Evolutionary conservation across 2,329 filamentous ascomycete genomes (phyloP).

Genomic region (Sarocladiaceae sp.): DNA sequence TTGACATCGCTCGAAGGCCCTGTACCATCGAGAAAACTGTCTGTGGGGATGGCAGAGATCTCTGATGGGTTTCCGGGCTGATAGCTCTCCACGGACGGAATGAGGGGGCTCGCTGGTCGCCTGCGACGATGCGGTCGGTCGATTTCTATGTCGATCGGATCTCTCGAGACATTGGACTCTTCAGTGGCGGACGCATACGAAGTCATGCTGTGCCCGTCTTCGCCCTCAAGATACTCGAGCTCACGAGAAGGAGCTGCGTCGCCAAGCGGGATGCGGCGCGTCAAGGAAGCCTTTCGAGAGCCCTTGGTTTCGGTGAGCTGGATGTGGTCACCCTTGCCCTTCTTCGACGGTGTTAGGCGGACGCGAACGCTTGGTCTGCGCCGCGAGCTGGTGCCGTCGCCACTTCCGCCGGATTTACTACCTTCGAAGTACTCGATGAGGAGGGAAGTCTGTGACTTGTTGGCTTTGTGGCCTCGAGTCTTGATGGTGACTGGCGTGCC

Average conservation of each 20-base stretch:
- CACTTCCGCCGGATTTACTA: slow-evolving; percentile 45
- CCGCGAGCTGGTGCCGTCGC: slow-evolving; percentile 47
- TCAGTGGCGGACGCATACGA: slow-evolving; percentile 75
- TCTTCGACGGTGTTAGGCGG: slow-evolving; percentile 73
- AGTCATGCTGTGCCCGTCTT: slow-evolving; percentile 60
- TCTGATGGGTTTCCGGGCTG: slow-evolving; percentile 64
- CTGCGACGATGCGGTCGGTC: slow-evolving; percentile 53
- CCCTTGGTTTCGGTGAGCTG: slow-evolving; percentile 79
- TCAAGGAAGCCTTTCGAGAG: slow-evolving; percentile 58
- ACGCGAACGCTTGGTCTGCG: slow-evolving; percentile 76
- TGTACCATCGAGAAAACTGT: slow-evolving; percentile 55
- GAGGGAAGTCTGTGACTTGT: slow-evolving; percentile 77
- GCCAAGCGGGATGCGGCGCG: slow-evolving; percentile 46
- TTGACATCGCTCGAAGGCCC: slow-evolving; percentile 35
- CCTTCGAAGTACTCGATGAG: slow-evolving; percentile 94
- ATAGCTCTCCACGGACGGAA: slow-evolving; percentile 54
- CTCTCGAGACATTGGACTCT: slow-evolving; percentile 68
- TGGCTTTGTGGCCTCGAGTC: slow-evolving; percentile 57
- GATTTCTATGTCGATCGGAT: slow-evolving; percentile 87
- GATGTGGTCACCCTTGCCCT: slow-evolving; percentile 65
- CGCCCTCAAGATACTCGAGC: slow-evolving; percentile 39
- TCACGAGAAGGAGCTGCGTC: slow-evolving; percentile 30
- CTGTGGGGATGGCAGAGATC: slow-evolving; percentile 67
- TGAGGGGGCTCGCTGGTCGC: slow-evolving; percentile 62
- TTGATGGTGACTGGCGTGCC: slow-evolving; percentile 88